phyloP scores from a whole-genome alignment of 352 stramenopile genomes.

The Blastocystis sp. region DNA sequence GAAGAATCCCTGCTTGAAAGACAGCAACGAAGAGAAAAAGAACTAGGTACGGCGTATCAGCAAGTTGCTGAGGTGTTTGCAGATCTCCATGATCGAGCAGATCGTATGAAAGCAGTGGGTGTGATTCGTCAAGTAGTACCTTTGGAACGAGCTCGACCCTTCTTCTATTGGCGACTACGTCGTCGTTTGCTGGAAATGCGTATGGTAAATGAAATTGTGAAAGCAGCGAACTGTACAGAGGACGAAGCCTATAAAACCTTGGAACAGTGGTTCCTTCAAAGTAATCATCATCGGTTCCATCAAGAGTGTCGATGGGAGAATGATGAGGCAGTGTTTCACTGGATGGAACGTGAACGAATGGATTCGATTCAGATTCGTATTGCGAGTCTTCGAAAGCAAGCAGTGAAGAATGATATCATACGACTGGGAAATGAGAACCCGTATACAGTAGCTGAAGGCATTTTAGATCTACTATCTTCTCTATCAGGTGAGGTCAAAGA shows the following conservation, averaged over 20 bases:
- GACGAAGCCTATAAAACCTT: slow-evolving; percentile 67
- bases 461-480: slow-evolving; percentile 48
- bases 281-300: not conserved
- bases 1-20: not conserved
- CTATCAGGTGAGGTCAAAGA: slow-evolving; percentile 64
- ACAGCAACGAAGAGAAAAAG: slow-evolving; percentile 78
- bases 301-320: slow-evolving; percentile 52
- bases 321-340: slow-evolving; percentile 56
- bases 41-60: slow-evolving; percentile 90
- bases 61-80: slow-evolving; percentile 98
- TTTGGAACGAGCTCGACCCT: slow-evolving; percentile 88
- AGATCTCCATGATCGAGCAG: slow-evolving; percentile 98
- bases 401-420: slow-evolving; percentile 59
- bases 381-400: not conserved
- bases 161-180: slow-evolving; percentile 97
- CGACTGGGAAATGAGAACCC: slow-evolving; percentile 51
- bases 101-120: slow-evolving; percentile 97
- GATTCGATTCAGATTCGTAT: not conserved
- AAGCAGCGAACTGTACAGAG: slow-evolving; percentile 71
- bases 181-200: slow-evolving; percentile 93
- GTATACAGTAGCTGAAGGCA: slow-evolving; percentile 53
- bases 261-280: slow-evolving; percentile 56
- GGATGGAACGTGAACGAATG: slow-evolving; percentile 34
- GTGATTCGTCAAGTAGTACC: slow-evolving; percentile 93
- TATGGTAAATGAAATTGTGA: slow-evolving; percentile 74